Conservation (phyloP, 2,329 filamentous ascomycete genomes). For the Karstenula rhodostoma region DNA sequence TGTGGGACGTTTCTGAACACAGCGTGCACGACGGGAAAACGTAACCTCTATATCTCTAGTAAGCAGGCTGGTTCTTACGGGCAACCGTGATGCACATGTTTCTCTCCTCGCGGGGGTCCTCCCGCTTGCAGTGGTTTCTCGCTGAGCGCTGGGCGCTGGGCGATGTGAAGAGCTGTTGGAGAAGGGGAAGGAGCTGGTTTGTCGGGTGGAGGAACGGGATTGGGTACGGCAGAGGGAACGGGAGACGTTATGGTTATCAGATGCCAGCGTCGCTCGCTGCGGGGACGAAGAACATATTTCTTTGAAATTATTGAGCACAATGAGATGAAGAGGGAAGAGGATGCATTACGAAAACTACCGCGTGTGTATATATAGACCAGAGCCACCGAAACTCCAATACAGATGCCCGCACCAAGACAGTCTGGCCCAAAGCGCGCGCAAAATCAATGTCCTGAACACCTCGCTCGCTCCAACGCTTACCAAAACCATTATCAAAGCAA, state of each 20-base stretch:
- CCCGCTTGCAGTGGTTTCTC: conserved; percentile 10
- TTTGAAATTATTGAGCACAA: too few relatives aligned
- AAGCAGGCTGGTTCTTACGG: neutral
- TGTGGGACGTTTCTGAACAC: conserved; percentile 2
- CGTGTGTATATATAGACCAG: too few relatives aligned
- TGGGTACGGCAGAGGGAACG: too few relatives aligned
- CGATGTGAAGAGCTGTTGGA: conserved; percentile 6
- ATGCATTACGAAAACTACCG: too few relatives aligned
- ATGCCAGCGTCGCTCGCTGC: too few relatives aligned
- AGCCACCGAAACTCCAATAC: neutral
- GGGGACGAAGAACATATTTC: too few relatives aligned
- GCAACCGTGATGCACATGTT: conserved; percentile 9
- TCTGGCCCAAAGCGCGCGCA: neutral
- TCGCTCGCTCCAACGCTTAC: conserved; percentile 7
- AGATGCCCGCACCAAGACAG: neutral
- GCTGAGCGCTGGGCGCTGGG: conserved; percentile 9
- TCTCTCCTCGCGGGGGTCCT: neutral
- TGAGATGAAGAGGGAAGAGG: too few relatives aligned
- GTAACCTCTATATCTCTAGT: neutral
- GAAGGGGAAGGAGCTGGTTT: neutral
- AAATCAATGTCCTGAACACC: neutral
- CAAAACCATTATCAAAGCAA: neutral
- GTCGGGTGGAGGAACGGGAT: too few relatives aligned
- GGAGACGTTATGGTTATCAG: too few relatives aligned
- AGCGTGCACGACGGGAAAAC: neutral